These are phyloP conservation scores for Lycium ferocissimum DNA, from an alignment of 257 asterid genomes.

Conservation along the genomic window DNA sequence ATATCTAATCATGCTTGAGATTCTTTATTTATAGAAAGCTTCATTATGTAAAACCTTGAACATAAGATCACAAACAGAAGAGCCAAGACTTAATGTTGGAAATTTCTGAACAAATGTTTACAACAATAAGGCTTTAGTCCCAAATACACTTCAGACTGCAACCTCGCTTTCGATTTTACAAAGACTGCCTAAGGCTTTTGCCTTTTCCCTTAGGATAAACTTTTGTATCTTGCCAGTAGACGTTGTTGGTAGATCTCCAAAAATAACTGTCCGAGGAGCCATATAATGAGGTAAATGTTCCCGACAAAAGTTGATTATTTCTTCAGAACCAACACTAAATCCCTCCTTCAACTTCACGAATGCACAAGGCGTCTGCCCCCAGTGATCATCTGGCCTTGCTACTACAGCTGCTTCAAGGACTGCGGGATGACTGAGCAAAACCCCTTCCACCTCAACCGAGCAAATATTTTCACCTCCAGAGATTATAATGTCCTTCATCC, in stretches of 20 bases:
- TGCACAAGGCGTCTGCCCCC: conserved; percentile 57
- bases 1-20: not conserved
- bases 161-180: not conserved
- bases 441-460: conserved; percentile 48
- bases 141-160: not conserved
- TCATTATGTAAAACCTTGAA: not conserved
- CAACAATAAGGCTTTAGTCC: not conserved
- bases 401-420: conserved; percentile 53
- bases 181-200: conserved; percentile 51
- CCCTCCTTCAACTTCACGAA: conserved; percentile 51
- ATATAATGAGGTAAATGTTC: conserved; percentile 48
- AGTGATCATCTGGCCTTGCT: conserved; percentile 50
- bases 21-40: not conserved
- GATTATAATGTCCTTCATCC: conserved; percentile 45
- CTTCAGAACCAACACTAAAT: conserved; percentile 34
- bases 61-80: conserved; percentile 13
- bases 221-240: conserved; percentile 51
- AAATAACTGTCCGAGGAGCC: conserved; percentile 48
- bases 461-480: conserved; percentile 52
- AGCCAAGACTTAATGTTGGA: not conserved
- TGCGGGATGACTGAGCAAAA: conserved; percentile 44
- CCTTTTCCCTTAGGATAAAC: conserved; percentile 39
- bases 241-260: conserved; percentile 48
- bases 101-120: not conserved
- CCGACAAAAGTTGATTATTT: conserved; percentile 42